A percentile compares a stretch with the other conserved stretches of the same genome.
Conservation (phyloP, 306 rosid species). For the Glycine soja region DNA sequence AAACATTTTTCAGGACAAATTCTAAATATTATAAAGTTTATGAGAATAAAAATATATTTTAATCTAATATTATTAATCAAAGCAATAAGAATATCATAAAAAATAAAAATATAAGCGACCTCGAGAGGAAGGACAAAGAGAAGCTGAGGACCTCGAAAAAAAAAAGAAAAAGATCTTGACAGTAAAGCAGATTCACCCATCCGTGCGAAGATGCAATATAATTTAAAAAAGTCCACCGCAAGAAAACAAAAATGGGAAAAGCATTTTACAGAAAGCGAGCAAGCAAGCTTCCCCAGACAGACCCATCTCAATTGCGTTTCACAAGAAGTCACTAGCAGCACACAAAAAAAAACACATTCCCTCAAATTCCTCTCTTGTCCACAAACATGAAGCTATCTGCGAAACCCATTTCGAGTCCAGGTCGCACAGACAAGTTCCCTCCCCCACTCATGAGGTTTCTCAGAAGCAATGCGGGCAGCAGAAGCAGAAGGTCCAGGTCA, state of each 20-base stretch:
- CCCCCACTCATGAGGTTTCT: slow-evolving; percentile 94
- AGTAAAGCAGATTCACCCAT: slow-evolving; percentile 57
- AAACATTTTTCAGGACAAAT: too few relatives aligned
- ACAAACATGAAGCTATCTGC: slow-evolving; percentile 64
- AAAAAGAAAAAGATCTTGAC: slow-evolving; percentile 39
- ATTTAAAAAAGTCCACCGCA: not conserved
- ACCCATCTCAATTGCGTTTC: slow-evolving; percentile 30
- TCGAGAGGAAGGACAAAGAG: slow-evolving; percentile 7
- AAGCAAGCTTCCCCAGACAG: not conserved
- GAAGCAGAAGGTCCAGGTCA: slow-evolving; percentile 80
- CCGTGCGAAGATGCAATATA: slow-evolving; percentile 67
- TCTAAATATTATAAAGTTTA: too few relatives aligned
- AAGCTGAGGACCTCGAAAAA: slow-evolving; percentile 41
- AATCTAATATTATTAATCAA: too few relatives aligned
- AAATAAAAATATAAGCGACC: not conserved
- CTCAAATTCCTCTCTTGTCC: not conserved
- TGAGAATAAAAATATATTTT: too few relatives aligned
- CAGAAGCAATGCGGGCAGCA: slow-evolving; percentile 77
- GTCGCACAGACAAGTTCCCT: slow-evolving; percentile 83
- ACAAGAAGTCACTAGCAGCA: slow-evolving; percentile 22
- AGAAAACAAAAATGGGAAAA: slow-evolving; percentile 42
- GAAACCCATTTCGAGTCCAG: slow-evolving; percentile 84
- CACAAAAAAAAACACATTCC: not conserved
- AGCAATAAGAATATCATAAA: too few relatives aligned
- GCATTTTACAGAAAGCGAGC: slow-evolving; percentile 35